Conservation (phyloP, 345 rosid genomes). For the Hibiscus syriacus region DNA sequence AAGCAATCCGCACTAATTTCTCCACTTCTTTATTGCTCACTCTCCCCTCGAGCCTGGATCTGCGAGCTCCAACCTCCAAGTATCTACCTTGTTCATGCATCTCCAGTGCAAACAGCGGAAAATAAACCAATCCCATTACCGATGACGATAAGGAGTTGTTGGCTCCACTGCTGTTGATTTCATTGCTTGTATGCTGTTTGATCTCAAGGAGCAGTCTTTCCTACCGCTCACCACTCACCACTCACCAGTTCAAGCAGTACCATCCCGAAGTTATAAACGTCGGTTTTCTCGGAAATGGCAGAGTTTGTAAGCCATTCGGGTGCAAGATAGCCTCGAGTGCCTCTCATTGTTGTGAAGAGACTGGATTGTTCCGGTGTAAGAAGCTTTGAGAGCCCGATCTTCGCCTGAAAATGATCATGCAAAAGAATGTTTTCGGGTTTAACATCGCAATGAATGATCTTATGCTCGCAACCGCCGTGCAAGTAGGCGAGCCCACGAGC, state of each 20-base stretch:
- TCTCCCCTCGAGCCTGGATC: conserved; percentile 77
- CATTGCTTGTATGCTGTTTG: conserved; percentile 39
- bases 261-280: conserved; percentile 85
- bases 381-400: no score
- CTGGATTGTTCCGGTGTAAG: no score
- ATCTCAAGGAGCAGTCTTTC: conserved; percentile 44
- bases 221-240: no score
- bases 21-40: conserved; percentile 50
- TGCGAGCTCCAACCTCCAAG: conserved; percentile 60
- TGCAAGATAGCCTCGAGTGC: no score
- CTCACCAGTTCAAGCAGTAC: conserved; percentile 72
- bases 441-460: conserved; percentile 65
- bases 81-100: conserved; percentile 73
- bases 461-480: conserved; percentile 62
- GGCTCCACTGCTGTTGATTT: conserved; percentile 25
- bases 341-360: no score
- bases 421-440: no score
- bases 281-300: no score
- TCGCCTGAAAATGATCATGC: no score
- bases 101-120: conserved; percentile 71
- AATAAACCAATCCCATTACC: no score
- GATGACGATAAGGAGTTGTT: conserved; percentile 32
- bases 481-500: conserved; percentile 75
- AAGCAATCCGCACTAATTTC: conserved; percentile 46
- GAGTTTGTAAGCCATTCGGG: no score